phyloP scores from a whole-genome alignment of 129 eudicot genomes.

The Artemisia argyi region DNA sequence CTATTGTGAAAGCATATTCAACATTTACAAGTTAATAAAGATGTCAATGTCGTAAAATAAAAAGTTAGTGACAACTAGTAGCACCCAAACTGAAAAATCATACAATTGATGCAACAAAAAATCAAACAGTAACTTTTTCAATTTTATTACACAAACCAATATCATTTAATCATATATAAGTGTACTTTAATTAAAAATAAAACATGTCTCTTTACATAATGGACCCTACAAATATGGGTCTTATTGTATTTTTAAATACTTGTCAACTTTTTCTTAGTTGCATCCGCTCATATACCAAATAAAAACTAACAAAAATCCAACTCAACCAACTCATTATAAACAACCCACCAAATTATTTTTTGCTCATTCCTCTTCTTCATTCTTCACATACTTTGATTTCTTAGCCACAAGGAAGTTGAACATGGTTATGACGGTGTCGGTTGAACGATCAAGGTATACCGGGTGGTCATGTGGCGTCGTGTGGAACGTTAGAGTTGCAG shows the following conservation, averaged over 20 bases:
- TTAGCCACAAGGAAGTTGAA: constrained; percentile 14
- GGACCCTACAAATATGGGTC: constrained; percentile 33
- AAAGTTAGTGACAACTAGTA: no score
- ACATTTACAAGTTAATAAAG: no score
- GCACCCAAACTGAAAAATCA: no score
- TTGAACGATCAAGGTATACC: constrained; percentile 6
- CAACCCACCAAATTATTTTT: constrained; percentile 32
- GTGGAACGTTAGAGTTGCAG: constrained; percentile 31
- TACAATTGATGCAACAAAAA: no score
- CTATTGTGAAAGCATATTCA: no score
- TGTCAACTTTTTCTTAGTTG: constrained; percentile 35
- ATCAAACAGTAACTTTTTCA: no score
- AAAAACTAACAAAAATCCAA: constrained; percentile 37
- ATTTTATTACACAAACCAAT: no score
- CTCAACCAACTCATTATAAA: constrained; percentile 42
- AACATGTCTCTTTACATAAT: constrained; percentile 14
- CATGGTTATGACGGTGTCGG: constrained; percentile 20
- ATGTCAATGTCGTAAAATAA: no score
- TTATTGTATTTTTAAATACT: constrained; percentile 19
- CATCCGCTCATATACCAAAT: constrained; percentile 38
- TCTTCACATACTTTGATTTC: constrained; percentile 11
- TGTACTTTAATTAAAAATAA: neutral
- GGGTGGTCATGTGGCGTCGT: constrained; percentile 11
- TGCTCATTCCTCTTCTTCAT: constrained; percentile 27
- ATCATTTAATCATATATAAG: neutral